Evolutionary conservation across 495 filamentous ascomycete genomes (phyloP).

Genomic region (Podospora conica): DNA sequence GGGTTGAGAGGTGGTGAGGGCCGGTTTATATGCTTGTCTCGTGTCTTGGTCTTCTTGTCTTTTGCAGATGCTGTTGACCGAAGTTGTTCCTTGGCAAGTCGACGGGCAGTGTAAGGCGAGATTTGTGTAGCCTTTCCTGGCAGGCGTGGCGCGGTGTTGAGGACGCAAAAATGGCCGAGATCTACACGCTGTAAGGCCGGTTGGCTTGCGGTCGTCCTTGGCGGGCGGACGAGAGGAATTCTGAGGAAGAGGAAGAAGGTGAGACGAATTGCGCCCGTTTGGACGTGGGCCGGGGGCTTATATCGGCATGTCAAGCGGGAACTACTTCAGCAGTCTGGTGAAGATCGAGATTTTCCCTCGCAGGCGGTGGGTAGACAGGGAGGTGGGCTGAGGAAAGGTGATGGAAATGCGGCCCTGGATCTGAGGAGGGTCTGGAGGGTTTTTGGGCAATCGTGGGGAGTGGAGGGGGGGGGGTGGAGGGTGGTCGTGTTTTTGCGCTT

Average conservation of each 20-base stretch:
- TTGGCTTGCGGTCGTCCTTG: constrained; percentile 22
- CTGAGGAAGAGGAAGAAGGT: constrained; percentile 4
- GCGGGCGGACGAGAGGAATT: constrained; percentile 10
- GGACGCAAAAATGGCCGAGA: constrained; percentile 24
- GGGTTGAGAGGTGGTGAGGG: not conserved
- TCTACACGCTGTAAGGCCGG: constrained; percentile 25
- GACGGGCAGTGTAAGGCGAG: constrained; percentile 20
- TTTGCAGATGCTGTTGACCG: constrained; percentile 4
- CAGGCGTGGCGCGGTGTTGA: constrained; percentile 24
- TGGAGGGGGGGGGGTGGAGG: constrained; percentile 5
- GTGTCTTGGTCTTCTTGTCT: constrained; percentile 3
- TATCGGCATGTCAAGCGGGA: constrained; percentile 11
- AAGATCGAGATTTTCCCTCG: constrained; percentile 6
- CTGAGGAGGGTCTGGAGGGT: constrained; percentile 18
- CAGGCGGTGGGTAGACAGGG: constrained; percentile 4
- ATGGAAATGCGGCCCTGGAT: constrained; percentile 13
- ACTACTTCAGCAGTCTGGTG: not conserved
- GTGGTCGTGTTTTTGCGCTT: not conserved
- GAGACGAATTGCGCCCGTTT: constrained; percentile 7
- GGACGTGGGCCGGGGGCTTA: constrained; percentile 10
- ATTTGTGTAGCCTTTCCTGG: constrained; percentile 30
- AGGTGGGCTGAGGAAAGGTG: constrained; percentile 10
- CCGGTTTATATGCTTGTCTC: constrained; percentile 9
- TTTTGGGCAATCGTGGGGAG: constrained; percentile 16
- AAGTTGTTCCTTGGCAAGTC: constrained; percentile 28